Evolutionary conservation across 2,329 filamentous ascomycete genomes (phyloP), one percentile per base, ranked within the genome.

Genomic region (Beauveria pseudobassiana): DNA sequence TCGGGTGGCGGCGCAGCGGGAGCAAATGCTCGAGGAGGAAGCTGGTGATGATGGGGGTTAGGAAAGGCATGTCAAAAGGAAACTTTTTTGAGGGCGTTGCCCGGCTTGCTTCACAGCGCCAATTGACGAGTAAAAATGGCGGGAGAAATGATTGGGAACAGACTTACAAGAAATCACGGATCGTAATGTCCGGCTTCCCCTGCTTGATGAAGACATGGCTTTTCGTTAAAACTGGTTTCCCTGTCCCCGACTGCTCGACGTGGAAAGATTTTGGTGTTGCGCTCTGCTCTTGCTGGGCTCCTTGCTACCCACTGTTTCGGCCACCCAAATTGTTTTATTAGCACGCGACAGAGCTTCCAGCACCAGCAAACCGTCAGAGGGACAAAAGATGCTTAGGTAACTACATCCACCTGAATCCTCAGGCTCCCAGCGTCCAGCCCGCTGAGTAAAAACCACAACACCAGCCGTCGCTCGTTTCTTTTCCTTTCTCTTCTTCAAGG

Each of bases 161-260:
- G 59, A 62, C 80, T 70, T 69, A 86, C 84, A 76, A 70, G 77
- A 76, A 62, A 86, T 67, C 60, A 81, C 73, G 65, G 76, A 76
- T 68, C 78, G 75, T 63, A 80, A 72, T 70, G 78, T 78, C 69
- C 74, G 77, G 66, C 79, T 56, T 30, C 62, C 62, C n/a, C 62
- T 63, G 57, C 62, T 63, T 14, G 62, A 61, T 43, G 50, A 55
- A 51, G 56, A 50, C 62, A 63, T 63, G 43, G 30, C 52, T 34
- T 40, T 26, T 5, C 22, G 38, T 43, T 45, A 48, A 14, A 22
- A 38, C 14, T 46, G 26, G 18, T 34, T 45, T 3, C 53, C 28
- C 16, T 24, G 9, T 24, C 45, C 20, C n/a, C 34, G 43, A 22
- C 56, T 20, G 34, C 56, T 24, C 26, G 14, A 51, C 34, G 45